These are phyloP conservation scores for Xerophyta viscosa DNA, from an alignment of 106 monocot genomes.

Conservation along the genomic window DNA sequence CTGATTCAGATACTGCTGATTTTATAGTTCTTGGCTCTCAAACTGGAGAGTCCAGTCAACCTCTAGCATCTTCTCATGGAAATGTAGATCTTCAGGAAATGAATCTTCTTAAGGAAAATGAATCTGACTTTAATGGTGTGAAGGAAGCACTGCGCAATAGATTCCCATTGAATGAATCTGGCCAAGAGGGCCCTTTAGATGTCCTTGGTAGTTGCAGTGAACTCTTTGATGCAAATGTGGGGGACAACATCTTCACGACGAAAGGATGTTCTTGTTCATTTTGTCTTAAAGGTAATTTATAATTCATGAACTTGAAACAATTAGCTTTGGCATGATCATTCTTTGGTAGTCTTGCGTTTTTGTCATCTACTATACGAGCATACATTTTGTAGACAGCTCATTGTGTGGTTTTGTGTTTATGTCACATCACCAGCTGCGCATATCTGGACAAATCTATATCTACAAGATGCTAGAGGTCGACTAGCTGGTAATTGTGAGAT, in stretches of 20 bases:
- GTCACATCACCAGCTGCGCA: constrained; percentile 32
- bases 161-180: background rate
- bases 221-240: background rate
- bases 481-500: constrained; percentile 29
- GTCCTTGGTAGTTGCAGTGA: background rate
- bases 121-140: background rate
- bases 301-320: background rate
- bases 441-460: constrained; percentile 47
- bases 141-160: background rate
- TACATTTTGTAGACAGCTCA: constrained; percentile 3
- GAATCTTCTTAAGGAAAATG: constrained; percentile 1
- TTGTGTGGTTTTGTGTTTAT: background rate
- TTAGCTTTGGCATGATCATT: background rate
- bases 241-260: background rate
- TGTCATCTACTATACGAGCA: background rate
- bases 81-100: background rate
- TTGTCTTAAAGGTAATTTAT: constrained; percentile 39
- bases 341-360: background rate
- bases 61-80: constrained; percentile 1
- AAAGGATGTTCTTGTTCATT: constrained; percentile 37
- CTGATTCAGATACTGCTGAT: background rate
- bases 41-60: background rate
- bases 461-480: constrained; percentile 34
- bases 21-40: constrained; percentile 1
- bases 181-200: background rate